phyloP scores from a whole-genome alignment of 176 grass and related monocot genomes.

The Carex littledalei region DNA sequence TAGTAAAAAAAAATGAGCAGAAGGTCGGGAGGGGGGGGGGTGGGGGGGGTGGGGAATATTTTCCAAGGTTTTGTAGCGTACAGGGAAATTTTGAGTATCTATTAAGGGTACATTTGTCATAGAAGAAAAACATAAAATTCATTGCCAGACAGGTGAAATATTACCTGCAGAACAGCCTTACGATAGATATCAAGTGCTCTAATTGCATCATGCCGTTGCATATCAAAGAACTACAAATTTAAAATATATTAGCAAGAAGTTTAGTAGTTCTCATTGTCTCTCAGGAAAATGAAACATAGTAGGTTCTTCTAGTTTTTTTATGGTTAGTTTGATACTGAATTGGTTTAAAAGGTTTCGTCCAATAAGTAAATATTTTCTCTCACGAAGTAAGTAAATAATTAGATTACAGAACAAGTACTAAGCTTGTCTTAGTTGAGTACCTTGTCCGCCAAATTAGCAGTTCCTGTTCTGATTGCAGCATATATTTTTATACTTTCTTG shows the following conservation, averaged over 20 bases:
- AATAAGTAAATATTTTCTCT: background rate
- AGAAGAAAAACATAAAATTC: background rate
- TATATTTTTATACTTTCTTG: conserved; percentile 42
- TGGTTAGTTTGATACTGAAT: background rate
- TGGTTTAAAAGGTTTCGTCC: background rate
- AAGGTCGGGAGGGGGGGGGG: background rate
- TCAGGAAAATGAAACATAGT: background rate
- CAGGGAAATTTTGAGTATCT: background rate
- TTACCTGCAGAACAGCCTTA: conserved; percentile 37
- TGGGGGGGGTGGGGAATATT: no score
- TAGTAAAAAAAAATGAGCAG: background rate
- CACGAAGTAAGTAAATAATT: background rate
- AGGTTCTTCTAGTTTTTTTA: background rate
- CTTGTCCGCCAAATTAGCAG: conserved; percentile 36
- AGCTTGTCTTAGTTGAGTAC: conserved; percentile 9
- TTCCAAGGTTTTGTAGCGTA: background rate
- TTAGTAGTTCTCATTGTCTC: background rate
- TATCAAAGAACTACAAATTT: conserved; percentile 44
- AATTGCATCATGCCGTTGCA: conserved; percentile 40
- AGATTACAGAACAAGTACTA: background rate
- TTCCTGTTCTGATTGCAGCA: conserved; percentile 28
- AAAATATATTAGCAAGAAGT: conserved; percentile 1
- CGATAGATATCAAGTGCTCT: conserved; percentile 42
- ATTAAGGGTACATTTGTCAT: background rate
- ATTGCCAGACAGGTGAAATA: background rate